Evolutionary conservation across 2,329 filamentous ascomycete genomes (phyloP).

Genomic region (Pleomassaria siparia): DNA sequence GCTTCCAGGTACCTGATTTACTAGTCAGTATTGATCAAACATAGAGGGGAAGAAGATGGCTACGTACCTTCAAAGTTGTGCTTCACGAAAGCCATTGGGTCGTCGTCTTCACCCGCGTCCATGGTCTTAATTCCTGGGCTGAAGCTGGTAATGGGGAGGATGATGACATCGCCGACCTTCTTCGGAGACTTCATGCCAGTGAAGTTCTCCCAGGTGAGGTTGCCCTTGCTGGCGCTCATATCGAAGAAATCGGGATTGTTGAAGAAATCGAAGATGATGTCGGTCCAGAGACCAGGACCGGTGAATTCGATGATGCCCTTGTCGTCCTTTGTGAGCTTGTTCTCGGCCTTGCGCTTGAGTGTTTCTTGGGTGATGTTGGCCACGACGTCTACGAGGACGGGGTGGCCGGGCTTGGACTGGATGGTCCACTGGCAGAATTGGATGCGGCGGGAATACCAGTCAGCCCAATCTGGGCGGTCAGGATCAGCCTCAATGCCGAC

Average conservation of each 20-base stretch:
- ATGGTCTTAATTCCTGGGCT: slow-evolving; percentile 93
- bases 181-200: slow-evolving; percentile 81
- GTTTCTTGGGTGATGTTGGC: slow-evolving; percentile 82
- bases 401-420: slow-evolving; percentile 91
- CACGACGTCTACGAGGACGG: slow-evolving; percentile 84
- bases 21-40: slow-evolving; percentile 24
- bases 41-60: neutral
- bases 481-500: slow-evolving; percentile 96
- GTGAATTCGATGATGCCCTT: slow-evolving; percentile 91
- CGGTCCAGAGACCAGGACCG: slow-evolving; percentile 92
- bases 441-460: slow-evolving; percentile 95
- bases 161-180: slow-evolving; percentile 89
- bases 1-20: slow-evolving; percentile 39
- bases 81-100: slow-evolving; percentile 96
- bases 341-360: slow-evolving; percentile 68
- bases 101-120: slow-evolving; percentile 82
- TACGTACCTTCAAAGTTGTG: slow-evolving; percentile 89
- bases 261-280: slow-evolving; percentile 87
- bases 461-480: slow-evolving; percentile 84
- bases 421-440: slow-evolving; percentile 99
- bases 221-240: slow-evolving; percentile 67
- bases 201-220: slow-evolving; percentile 85
- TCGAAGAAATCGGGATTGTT: slow-evolving; percentile 90
- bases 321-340: slow-evolving; percentile 65
- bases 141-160: slow-evolving; percentile 95